Evolutionary conservation across 306 rosid species (phyloP).

Genomic region (Vigna nakashimae): DNA sequence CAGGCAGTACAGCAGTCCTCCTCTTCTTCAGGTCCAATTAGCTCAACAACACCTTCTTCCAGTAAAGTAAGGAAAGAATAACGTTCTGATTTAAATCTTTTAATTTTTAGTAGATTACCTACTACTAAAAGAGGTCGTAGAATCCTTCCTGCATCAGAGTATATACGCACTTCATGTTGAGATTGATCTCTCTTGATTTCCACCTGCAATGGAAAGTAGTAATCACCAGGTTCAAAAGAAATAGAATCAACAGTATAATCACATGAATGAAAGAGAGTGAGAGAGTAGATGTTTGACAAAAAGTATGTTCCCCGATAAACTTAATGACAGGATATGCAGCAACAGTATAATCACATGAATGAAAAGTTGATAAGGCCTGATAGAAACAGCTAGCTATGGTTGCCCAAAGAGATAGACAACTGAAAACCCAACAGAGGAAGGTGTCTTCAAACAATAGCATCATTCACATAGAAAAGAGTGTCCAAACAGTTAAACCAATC

Average conservation of each 20-base stretch:
- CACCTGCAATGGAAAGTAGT: constrained; percentile 58
- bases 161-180: constrained; percentile 80
- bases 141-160: constrained; percentile 94
- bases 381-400: constrained; percentile 15
- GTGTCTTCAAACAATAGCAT: constrained; percentile 2
- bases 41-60: constrained; percentile 78
- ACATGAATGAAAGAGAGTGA: not conserved
- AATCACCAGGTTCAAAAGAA: constrained; percentile 26
- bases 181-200: constrained; percentile 86
- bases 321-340: constrained; percentile 1
- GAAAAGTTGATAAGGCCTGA: constrained; percentile 12
- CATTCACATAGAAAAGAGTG: not conserved
- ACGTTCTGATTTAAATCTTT: constrained; percentile 58
- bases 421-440: constrained; percentile 18
- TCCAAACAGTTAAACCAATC: constrained; percentile 15
- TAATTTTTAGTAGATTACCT: constrained; percentile 66
- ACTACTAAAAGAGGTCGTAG: constrained; percentile 92
- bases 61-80: constrained; percentile 66
- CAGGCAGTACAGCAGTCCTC: constrained; percentile 92
- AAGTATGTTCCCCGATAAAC: not conserved
- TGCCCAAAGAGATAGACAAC: not conserved
- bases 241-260: not conserved
- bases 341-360: not conserved
- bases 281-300: not conserved
- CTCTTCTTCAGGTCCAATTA: constrained; percentile 95